These are phyloP conservation scores for Arabidopsis hybrid DNA, from an alignment of 441 rosid genomes.

Conservation along the genomic window DNA sequence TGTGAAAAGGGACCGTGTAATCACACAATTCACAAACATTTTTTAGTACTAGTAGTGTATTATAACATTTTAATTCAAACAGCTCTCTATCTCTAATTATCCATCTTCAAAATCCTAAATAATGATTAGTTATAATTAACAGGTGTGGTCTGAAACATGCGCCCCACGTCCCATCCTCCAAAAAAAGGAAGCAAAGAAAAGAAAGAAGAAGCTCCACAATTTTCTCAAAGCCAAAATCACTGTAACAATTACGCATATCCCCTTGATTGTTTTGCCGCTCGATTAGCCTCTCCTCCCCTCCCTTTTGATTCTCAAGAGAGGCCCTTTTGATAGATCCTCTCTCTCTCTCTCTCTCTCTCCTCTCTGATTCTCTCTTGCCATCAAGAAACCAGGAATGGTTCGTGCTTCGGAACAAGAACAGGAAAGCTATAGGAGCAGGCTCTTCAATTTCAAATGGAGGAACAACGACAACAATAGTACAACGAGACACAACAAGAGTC, in stretches of 20 bases:
- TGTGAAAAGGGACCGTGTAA: slow-evolving; percentile 1
- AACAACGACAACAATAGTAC: slow-evolving; percentile 39
- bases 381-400: slow-evolving; percentile 51
- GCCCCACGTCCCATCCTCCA: slow-evolving; percentile 60
- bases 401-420: slow-evolving; percentile 67
- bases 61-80: neutral
- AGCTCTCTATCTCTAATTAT: slow-evolving; percentile 17
- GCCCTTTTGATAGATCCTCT: slow-evolving; percentile 13
- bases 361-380: slow-evolving; percentile 5
- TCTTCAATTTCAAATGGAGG: slow-evolving; percentile 63
- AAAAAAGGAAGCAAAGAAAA: slow-evolving; percentile 8
- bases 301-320: slow-evolving; percentile 16
- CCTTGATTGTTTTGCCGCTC: slow-evolving; percentile 27
- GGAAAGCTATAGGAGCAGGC: slow-evolving; percentile 59
- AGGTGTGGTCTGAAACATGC: slow-evolving; percentile 49
- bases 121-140: slow-evolving; percentile 27
- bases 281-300: slow-evolving; percentile 1
- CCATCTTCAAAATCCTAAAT: slow-evolving; percentile 20
- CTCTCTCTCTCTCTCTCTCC: slow-evolving; percentile 19
- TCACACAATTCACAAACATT: neutral
- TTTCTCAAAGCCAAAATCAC: slow-evolving; percentile 21
- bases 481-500: slow-evolving; percentile 43
- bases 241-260: slow-evolving; percentile 18
- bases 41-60: too few relatives aligned
- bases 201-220: slow-evolving; percentile 24